phyloP scores from a whole-genome alignment of 352 stramenopile species.

The Peronospora belbahrii region DNA sequence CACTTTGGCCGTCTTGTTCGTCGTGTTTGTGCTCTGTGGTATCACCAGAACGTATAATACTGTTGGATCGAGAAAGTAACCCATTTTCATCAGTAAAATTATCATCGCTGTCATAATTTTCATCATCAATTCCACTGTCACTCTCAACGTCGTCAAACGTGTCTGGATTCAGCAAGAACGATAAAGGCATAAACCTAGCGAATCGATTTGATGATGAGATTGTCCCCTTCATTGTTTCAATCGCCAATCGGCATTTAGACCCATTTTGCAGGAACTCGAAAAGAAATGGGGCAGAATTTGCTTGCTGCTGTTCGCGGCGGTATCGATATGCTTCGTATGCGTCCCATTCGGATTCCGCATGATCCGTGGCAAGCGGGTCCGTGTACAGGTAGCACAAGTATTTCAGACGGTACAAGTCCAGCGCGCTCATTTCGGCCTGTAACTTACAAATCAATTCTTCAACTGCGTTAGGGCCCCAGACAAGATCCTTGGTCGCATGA shows the following conservation, averaged over 20 bases:
- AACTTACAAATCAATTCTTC: constrained; percentile 71
- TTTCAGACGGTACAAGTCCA: constrained; percentile 74
- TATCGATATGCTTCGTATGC: constrained; percentile 16
- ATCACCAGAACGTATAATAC: constrained; percentile 23
- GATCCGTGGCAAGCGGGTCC: constrained; percentile 59
- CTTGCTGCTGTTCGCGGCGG: constrained; percentile 29
- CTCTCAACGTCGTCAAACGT: constrained; percentile 61
- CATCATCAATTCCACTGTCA: constrained; percentile 48
- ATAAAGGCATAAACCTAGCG: constrained; percentile 67
- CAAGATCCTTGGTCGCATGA: constrained; percentile 70
- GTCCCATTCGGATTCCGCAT: constrained; percentile 43
- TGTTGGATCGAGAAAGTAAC: constrained; percentile 32
- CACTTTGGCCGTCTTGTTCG: constrained; percentile 28
- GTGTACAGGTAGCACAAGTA: constrained; percentile 80
- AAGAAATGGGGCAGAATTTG: constrained; percentile 53
- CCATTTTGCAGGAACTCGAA: constrained; percentile 71
- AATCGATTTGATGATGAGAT: constrained; percentile 80
- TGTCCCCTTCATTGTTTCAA: constrained; percentile 66
- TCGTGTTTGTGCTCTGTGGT: constrained; percentile 25
- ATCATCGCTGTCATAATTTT: constrained; percentile 64
- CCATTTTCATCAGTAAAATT: constrained; percentile 66
- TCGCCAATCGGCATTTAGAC: constrained; percentile 48
- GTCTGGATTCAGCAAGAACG: constrained; percentile 68
- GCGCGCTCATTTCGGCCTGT: constrained; percentile 54
- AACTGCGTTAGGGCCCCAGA: constrained; percentile 64